Evolutionary conservation across 805 yeast species (phyloP).

Genomic region (Barnettozyma vustinii): DNA sequence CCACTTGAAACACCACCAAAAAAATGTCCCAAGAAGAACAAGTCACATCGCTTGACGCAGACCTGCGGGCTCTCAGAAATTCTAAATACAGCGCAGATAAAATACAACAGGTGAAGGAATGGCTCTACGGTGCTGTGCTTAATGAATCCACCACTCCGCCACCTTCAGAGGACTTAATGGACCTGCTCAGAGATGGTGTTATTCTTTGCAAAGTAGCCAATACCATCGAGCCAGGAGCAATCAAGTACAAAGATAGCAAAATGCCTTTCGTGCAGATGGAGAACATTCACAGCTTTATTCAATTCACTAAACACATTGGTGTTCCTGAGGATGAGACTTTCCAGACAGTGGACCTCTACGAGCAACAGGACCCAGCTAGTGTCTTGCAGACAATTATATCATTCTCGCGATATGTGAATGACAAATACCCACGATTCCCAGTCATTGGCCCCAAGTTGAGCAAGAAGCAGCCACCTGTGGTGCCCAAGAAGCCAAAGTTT

Average conservation of each 20-base stretch:
- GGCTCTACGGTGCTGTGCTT: constrained; percentile 43
- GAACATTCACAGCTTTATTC: constrained; percentile 67
- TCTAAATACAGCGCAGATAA: constrained; percentile 42
- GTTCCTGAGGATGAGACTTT: constrained; percentile 79
- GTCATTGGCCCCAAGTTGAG: constrained; percentile 56
- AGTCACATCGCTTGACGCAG: constrained; percentile 61
- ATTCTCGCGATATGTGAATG: constrained; percentile 62
- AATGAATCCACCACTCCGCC: constrained; percentile 21
- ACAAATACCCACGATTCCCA: constrained; percentile 43
- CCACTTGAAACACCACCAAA: neutral
- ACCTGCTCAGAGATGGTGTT: constrained; percentile 56
- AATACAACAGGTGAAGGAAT: constrained; percentile 40
- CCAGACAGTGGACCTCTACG: constrained; percentile 73
- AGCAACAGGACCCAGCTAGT: constrained; percentile 69
- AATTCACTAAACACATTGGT: constrained; percentile 56
- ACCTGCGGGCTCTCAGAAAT: constrained; percentile 43
- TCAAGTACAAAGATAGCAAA: constrained; percentile 51
- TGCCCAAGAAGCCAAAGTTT: constrained; percentile 52
- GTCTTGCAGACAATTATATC: constrained; percentile 71
- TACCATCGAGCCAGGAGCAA: constrained; percentile 30
- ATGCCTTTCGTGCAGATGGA: constrained; percentile 69
- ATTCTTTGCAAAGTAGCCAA: constrained; percentile 36
- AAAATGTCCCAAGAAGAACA: constrained; percentile 10
- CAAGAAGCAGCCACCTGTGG: constrained; percentile 41
- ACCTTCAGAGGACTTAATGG: constrained; percentile 43